Base-by-base conservation (phyloP, 257 asterid species). In the Nicotiana benthamiana region DNA sequence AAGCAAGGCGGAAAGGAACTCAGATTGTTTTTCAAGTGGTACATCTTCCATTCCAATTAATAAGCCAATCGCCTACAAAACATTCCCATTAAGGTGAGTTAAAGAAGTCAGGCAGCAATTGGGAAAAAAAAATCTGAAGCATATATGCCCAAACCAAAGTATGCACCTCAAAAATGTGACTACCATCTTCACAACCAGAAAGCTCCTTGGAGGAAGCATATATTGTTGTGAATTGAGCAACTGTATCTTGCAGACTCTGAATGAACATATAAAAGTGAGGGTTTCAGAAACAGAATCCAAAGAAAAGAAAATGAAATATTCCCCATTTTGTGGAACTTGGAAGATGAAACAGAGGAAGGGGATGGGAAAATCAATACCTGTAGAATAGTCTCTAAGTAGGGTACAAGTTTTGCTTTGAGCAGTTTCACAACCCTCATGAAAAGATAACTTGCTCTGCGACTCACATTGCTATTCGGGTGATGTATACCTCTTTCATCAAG, bases 1-100 rank as follows among this genome's bases (percentile, higher is more conserved):
- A 56, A 96, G 92, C 86, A 96, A 87, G 28, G 92, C 90, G 79
- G 97, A 89, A 67, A 96, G 97, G 85, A 90, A 96, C 46, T 89
- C 94, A 9, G 92, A 85, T 84, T 96, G 99, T 83, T 94, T 96
- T 87, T 91, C 97, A 77, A 85, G 85, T 34, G 97, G 89, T 52
- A 96, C 97, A 74, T 96, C 97, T 88, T 96, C 99, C 98, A 93
- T 96, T 83, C 99, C 98, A 81, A 96, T 93, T 67, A 96, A 87
- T 87, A 90, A 90, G 74, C 99, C 99, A 84, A 94, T 94, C 62
- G 99, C 98, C 99, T 94, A 83, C 36, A 82, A 30, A 61, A 22
- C 22, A 46, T 72, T 61, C 11, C n/a, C 34, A 48, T 12, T 57
- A 36, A 15, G 80, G 83, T 65, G 51, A 80, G 62, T 74, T 28